Base-by-base conservation (phyloP, 768 basidiomycete genomes). In the Termitomyces sp. region DNA sequence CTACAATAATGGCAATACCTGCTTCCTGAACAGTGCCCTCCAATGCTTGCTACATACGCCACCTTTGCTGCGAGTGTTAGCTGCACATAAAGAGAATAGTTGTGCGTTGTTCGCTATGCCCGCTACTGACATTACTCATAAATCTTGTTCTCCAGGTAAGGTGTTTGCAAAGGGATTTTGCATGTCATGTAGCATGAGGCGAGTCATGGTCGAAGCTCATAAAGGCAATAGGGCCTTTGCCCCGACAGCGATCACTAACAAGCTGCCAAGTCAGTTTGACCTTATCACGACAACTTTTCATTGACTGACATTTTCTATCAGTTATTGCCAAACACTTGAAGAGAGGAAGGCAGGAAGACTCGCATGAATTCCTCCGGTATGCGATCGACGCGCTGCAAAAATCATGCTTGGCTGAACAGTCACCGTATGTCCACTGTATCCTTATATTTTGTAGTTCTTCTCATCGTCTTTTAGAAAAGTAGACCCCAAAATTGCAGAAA, bases 291-390 rank as follows among this genome's bases (percentile, higher is more conserved):
- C 32, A 51, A 39, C 42, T 5, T 55, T 36, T 27, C n/a, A 52
- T 20, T 43, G 13, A 20, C 65, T 57, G 13, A 59, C 24, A 10
- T 44, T 56, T 49, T 10, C 59, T 40, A 6, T 16, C 43, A 98
- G 94, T 79, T 8, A 95, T 98, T 58, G 95, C 95, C 16, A 95
- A 94, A 70, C 87, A 92, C 65, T 86, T 98, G 85, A 85, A 88
- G 42, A 83, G 76, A 72, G 94, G 93, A n/a, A 78, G 93, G 64
- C 97, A 99, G 71, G 97, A 99, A 69, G 97, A 99, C 70, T 87
- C 97, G 9, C 97, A 99, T 69, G 97, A 99, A 72, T 98, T 98
- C 68, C 85, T 99, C 49, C 87, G 97, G 33, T 97, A 95, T 71
- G 87, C 88, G 20, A 86, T 98, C 32, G 97, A 99, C 66, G 89